Percentiles rank a stretch among this genome's conserved stretches.
These are phyloP conservation scores for Ambrosia trifida DNA, from an alignment of 129 eudicot species.

Conservation along the genomic window DNA sequence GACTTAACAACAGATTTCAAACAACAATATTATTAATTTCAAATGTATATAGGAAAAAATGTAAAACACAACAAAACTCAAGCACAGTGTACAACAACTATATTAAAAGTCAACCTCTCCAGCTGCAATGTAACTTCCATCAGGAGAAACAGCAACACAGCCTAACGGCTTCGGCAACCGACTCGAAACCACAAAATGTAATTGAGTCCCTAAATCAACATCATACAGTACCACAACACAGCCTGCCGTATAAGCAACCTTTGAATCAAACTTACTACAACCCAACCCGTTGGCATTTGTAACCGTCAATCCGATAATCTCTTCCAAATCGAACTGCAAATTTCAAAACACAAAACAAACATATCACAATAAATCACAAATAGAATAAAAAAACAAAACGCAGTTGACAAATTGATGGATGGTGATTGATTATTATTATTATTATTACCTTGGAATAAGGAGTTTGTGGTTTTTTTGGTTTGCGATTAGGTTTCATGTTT, in stretches of 20 bases:
- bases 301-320: conserved; percentile 59
- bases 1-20: conserved; percentile 8
- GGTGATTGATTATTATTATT: neutral
- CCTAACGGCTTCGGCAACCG: conserved; percentile 56
- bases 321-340: conserved; percentile 65
- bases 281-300: conserved; percentile 61
- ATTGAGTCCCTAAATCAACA: conserved; percentile 47
- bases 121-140: conserved; percentile 64
- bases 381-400: conserved; percentile 5
- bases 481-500: conserved; percentile 49
- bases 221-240: conserved; percentile 69
- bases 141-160: conserved; percentile 53
- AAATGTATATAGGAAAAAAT: neutral
- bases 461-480: conserved; percentile 43
- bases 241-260: conserved; percentile 56
- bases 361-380: neutral
- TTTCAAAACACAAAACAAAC: conserved; percentile 19
- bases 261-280: conserved; percentile 44
- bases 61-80: conserved; percentile 6
- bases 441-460: conserved; percentile 39
- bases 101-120: conserved; percentile 56
- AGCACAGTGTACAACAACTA: neutral
- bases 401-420: neutral
- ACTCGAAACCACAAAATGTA: conserved; percentile 46
- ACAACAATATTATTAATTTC: neutral